Percentiles rank a stretch among this genome's conserved stretches.
These are phyloP conservation scores for Ascochyta viciae-villosae DNA, from an alignment of 2,329 filamentous ascomycete genomes.

Conservation along the genomic window DNA sequence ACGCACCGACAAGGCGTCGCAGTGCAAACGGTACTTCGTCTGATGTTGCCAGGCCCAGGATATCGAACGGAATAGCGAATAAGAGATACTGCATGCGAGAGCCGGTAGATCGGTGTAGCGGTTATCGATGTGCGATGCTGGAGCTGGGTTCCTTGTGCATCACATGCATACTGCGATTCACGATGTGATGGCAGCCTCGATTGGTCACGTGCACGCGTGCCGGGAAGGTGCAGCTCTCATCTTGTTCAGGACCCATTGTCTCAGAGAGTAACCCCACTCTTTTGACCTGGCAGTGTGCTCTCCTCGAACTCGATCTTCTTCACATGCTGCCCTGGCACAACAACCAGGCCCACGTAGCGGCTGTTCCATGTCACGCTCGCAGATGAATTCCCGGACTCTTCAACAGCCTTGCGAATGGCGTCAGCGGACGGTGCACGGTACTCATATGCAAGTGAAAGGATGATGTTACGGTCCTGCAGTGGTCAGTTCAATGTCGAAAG, in stretches of 20 bases:
- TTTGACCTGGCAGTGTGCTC: constrained; percentile 33
- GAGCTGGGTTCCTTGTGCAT: not conserved
- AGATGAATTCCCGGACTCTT: constrained; percentile 54
- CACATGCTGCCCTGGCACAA: constrained; percentile 86
- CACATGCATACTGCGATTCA: not conserved
- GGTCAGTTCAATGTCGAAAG: not conserved
- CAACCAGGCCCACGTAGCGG: constrained; percentile 86
- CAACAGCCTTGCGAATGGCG: constrained; percentile 49
- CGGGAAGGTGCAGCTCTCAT: not conserved
- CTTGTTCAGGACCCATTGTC: not conserved
- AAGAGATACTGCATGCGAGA: not conserved
- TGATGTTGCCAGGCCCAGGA: not conserved
- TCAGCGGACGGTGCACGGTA: constrained; percentile 74
- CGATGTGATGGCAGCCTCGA: not conserved
- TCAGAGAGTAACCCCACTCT: constrained; percentile 34
- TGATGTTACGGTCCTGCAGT: constrained; percentile 81
- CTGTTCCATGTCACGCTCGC: constrained; percentile 74
- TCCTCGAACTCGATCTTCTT: constrained; percentile 89
- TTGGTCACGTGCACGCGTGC: not conserved
- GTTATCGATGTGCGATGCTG: not conserved
- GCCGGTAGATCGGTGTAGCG: too few species aligned
- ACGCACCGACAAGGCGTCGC: not conserved
- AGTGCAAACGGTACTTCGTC: not conserved
- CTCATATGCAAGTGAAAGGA: constrained; percentile 85
- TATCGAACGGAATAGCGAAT: not conserved